These are phyloP conservation scores for Phytophthora syringae DNA, from an alignment of 352 stramenopile species.

Conservation along the genomic window DNA sequence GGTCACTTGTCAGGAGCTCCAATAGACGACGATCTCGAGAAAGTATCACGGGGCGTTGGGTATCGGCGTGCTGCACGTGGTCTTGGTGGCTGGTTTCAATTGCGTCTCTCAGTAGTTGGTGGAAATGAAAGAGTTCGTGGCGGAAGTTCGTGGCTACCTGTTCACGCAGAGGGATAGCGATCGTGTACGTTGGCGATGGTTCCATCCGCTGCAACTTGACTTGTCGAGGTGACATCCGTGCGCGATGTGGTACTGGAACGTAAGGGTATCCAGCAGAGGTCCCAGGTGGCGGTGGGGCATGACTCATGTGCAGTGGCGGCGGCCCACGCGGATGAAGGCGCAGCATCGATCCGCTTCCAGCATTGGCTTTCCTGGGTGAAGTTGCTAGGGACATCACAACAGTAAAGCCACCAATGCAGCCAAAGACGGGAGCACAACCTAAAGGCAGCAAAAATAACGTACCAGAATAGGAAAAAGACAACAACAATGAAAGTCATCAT, in stretches of 20 bases:
- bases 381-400: conserved; percentile 13
- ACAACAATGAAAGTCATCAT: background rate
- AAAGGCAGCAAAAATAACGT: conserved; percentile 9
- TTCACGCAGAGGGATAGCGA: conserved; percentile 37
- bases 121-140: conserved; percentile 74
- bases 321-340: conserved; percentile 30
- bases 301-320: conserved; percentile 23
- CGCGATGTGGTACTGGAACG: conserved; percentile 12
- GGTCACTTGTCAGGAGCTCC: conserved; percentile 73
- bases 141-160: conserved; percentile 51
- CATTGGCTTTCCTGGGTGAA: conserved; percentile 26
- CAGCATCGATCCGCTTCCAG: conserved; percentile 16
- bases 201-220: conserved; percentile 48
- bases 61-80: conserved; percentile 10
- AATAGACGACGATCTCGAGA: conserved; percentile 45
- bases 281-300: conserved; percentile 10
- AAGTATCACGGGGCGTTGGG: conserved; percentile 8
- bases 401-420: background rate
- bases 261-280: conserved; percentile 27
- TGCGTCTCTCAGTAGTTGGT: conserved; percentile 64
- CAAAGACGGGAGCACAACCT: conserved; percentile 1
- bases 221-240: conserved; percentile 38
- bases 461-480: conserved; percentile 25
- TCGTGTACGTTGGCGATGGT: conserved; percentile 19
- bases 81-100: conserved; percentile 18